Evolutionary conservation across 352 stramenopile genomes (phyloP).

Genomic region (Phytophthora palmivora): DNA sequence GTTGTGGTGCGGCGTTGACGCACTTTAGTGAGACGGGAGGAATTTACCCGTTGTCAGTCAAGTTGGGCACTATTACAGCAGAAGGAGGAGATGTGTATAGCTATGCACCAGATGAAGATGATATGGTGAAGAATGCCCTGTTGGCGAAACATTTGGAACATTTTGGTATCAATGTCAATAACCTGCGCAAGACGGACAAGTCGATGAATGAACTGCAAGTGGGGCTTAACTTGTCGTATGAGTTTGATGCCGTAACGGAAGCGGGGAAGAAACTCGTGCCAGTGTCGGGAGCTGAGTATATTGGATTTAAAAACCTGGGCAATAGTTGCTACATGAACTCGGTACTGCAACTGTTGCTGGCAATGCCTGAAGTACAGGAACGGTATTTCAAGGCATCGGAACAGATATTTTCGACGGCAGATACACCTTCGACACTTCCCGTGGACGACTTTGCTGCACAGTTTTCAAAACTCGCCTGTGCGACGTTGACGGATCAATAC

Average conservation of each 20-base stretch:
- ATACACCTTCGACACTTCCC: slow-evolving; percentile 30
- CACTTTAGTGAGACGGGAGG: slow-evolving; percentile 96
- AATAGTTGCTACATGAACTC: slow-evolving; percentile 99
- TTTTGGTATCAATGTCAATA: slow-evolving; percentile 96
- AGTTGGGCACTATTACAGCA: slow-evolving; percentile 97
- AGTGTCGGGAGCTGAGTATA: slow-evolving; percentile 90
- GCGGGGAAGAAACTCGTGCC: slow-evolving; percentile 92
- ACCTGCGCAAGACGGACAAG: slow-evolving; percentile 98
- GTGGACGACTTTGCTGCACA: slow-evolving; percentile 92
- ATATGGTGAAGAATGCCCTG: slow-evolving; percentile 96
- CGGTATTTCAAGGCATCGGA: slow-evolving; percentile 73
- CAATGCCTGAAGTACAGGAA: slow-evolving; percentile 75
- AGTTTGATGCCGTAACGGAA: slow-evolving; percentile 99
- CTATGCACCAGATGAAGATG: slow-evolving; percentile 97
- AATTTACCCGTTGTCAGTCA: slow-evolving; percentile 96
- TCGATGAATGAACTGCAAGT: slow-evolving; percentile 98
- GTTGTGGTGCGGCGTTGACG: slow-evolving; percentile 95
- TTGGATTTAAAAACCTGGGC: slow-evolving; percentile 99
- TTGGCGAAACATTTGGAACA: slow-evolving; percentile 94
- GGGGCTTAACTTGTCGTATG: slow-evolving; percentile 98
- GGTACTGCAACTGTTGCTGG: slow-evolving; percentile 95
- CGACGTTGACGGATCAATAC: slow-evolving; percentile 91
- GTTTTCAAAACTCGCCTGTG: slow-evolving; percentile 92
- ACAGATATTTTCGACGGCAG: slow-evolving; percentile 63
- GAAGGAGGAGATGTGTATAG: slow-evolving; percentile 98